Percentiles rank a stretch among this genome's conserved stretches.
These are phyloP conservation scores for Hypomontagnella monticulosa DNA, from an alignment of 495 filamentous ascomycete species.

Conservation along the genomic window DNA sequence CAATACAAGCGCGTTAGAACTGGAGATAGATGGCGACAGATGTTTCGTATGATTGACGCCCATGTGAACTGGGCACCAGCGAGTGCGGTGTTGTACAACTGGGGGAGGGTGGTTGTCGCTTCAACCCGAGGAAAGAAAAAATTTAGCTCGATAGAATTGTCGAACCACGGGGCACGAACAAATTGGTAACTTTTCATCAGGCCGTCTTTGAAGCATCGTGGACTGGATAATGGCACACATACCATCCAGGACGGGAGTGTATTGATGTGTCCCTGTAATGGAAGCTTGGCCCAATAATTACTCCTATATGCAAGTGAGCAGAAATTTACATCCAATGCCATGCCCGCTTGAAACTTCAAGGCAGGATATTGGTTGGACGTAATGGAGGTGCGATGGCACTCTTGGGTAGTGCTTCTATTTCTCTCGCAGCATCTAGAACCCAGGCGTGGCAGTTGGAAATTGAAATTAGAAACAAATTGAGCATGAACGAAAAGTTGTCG, in stretches of 20 bases:
- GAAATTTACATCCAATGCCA: slow-evolving; percentile 24
- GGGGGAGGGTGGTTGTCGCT: slow-evolving; percentile 20
- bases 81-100: slow-evolving; percentile 35
- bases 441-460: slow-evolving; percentile 36
- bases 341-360: slow-evolving; percentile 1
- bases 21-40: slow-evolving; percentile 38
- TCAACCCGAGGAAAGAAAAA: slow-evolving; percentile 19
- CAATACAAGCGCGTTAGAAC: slow-evolving; percentile 38
- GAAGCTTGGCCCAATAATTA: slow-evolving; percentile 34
- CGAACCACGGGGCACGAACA: slow-evolving; percentile 35
- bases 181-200: slow-evolving; percentile 21
- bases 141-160: slow-evolving; percentile 18
- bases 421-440: slow-evolving; percentile 40
- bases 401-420: slow-evolving; percentile 31
- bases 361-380: slow-evolving; percentile 26
- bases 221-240: slow-evolving; percentile 34
- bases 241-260: slow-evolving; percentile 37
- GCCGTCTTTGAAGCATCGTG: slow-evolving; percentile 22
- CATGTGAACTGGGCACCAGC: slow-evolving; percentile 37
- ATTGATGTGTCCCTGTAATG: slow-evolving; percentile 17
- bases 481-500: slow-evolving; percentile 25
- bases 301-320: slow-evolving; percentile 30
- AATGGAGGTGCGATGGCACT: slow-evolving; percentile 37
- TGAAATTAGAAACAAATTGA: slow-evolving; percentile 38
- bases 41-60: slow-evolving; percentile 44